phyloP scores from a whole-genome alignment of 257 asterid genomes.

The Primulina huaijiensis region DNA sequence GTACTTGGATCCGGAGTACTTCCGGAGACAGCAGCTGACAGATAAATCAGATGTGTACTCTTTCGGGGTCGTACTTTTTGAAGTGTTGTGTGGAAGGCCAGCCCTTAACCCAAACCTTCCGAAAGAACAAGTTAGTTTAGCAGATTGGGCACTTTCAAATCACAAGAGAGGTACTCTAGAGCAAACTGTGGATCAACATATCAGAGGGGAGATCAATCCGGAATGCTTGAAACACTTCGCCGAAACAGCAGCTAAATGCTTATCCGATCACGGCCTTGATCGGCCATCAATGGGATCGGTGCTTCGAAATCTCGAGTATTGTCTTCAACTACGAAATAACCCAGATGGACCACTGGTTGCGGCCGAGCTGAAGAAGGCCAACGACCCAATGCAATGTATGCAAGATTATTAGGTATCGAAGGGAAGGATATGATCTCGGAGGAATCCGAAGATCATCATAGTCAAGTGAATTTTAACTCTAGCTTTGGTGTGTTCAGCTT shows the following conservation, averaged over 20 bases:
- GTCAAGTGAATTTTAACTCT: slow-evolving; percentile 12
- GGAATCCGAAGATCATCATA: slow-evolving; percentile 18
- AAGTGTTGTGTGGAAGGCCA: slow-evolving; percentile 64
- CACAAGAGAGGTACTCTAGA: slow-evolving; percentile 27
- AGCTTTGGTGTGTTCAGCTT: neutral
- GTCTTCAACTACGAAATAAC: slow-evolving; percentile 42
- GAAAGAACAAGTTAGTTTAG: slow-evolving; percentile 59
- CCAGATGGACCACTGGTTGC: slow-evolving; percentile 33
- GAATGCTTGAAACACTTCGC: slow-evolving; percentile 52
- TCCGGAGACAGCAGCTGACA: slow-evolving; percentile 61
- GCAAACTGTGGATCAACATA: slow-evolving; percentile 45
- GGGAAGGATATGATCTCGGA: slow-evolving; percentile 24
- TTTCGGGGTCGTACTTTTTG: slow-evolving; percentile 68
- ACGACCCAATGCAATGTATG: slow-evolving; percentile 33
- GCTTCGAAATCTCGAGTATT: slow-evolving; percentile 64
- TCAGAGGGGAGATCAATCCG: slow-evolving; percentile 33
- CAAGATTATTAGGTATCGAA: slow-evolving; percentile 30
- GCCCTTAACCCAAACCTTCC: slow-evolving; percentile 53
- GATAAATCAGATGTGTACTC: slow-evolving; percentile 81
- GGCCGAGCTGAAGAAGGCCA: slow-evolving; percentile 38
- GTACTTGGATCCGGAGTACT: slow-evolving; percentile 78
- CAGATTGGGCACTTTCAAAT: slow-evolving; percentile 57
- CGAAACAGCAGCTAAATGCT: slow-evolving; percentile 56
- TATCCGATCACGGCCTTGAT: slow-evolving; percentile 49
- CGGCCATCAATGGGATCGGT: slow-evolving; percentile 82